Evolutionary conservation across 2,329 filamentous ascomycete genomes (phyloP), one percentile per base, ranked within the genome.

Genomic region (Colletotrichum spinosum): DNA sequence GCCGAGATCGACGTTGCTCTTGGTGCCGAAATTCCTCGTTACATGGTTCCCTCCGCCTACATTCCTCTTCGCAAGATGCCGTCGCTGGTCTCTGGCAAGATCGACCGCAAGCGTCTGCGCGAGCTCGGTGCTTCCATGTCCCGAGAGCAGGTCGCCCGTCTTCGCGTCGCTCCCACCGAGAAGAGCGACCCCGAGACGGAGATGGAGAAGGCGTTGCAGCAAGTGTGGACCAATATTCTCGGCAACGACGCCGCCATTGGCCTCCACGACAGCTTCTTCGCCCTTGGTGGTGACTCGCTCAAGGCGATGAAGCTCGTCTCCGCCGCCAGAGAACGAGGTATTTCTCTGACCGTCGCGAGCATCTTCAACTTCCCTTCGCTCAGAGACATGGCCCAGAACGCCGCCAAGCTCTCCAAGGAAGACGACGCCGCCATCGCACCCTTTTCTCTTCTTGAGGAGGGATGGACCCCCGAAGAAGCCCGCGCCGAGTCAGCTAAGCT

Each of bases 301-400:
- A 75, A 78, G n/a, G 83, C 83, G 2, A 86, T 86, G 83, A 81
- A 76, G 57, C 75, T 86, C 4, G 80, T 84, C 2, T 77, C 81
- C 2, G 75, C 77, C 13, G 80, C 82, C 5, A 76, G 80, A 55
- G 75, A 74, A 2, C 70, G 73, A 11, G 76, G 76, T 5, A 68
- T 84, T 5, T 63, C 74, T 1, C 67, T 85, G 45, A 82, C 79
- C 2, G 82, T 86, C 2, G 79, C 79, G 4, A 77, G 76, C 52
- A 79, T 83, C 44, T 84, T 86, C 60, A 77, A 74, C n/a, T 75
- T 79, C 49, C 81, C 82, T 0, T 74, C 77, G 4, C 76, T 85
- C 2, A 74, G 74, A 10, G 75, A 78, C 25, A 83, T 85, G 82
- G 81, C 81, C 0, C 65, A 69, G 2, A 76, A 78, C 8, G 75